Base-by-base conservation (phyloP, 257 asterid species). In the Solanum stenotomum region DNA sequence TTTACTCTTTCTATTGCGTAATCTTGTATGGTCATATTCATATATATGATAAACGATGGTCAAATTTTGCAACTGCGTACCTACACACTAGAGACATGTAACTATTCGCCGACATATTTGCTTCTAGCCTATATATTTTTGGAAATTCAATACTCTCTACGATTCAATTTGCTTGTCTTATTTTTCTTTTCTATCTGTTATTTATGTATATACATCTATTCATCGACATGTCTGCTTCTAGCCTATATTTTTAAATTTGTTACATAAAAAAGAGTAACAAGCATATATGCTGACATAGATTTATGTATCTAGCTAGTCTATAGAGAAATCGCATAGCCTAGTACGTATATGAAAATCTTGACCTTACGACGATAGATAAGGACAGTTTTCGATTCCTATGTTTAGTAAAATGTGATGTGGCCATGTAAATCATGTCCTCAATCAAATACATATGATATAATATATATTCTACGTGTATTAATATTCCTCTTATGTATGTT, bases 21-120 rank as follows among this genome's bases (percentile, higher is more conserved):
- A 84, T 85, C 84, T 49, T 12, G 63, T 25, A 44, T 33, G 35
- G 86, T 88, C 90, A 88, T 85, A 46, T 46, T 46, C 56, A 46
- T 46, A 46, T 44, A 44, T 46, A 56, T 49, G 70, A 81, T 67
- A 74, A n/a, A 59, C 33, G 40, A 59, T 34, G 65, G 92, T 92
- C 90, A 92, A 90, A 89, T 40, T 87, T 89, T 70, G 86, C 92
- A 77, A 89, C 92, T 88, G 27, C 75, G 22, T 3, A 52, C 76
- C 87, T 46, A 65, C 38, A 40, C 37, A 67, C 87, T 44, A 85
- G 38, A 44, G 38, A 18, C 65, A 6, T 2, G 4, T 56, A 56
- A 3, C 11, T 18, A 56, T 56, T 56, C 4, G n/a, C 2, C 25
- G 7, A 63, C 15, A 0, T 63, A 0, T 63, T 2, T 63, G 8